Percentiles rank a stretch among this genome's conserved stretches.
Evolutionary conservation across 208 protist genomes (phyloP).

Genomic region (Acanthamoeba lenticulata): DNA sequence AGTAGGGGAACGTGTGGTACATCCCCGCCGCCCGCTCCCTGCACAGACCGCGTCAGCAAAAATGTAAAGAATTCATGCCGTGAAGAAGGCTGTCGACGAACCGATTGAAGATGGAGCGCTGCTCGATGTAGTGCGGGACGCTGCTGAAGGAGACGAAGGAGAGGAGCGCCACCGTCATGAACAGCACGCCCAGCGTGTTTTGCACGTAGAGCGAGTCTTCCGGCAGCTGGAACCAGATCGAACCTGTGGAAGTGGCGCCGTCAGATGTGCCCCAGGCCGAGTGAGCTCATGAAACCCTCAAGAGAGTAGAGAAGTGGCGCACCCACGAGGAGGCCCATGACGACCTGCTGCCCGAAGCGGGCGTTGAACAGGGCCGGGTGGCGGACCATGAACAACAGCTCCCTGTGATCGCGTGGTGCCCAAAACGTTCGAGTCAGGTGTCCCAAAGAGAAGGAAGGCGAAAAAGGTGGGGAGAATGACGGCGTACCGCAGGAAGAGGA

Average conservation of each 20-base stretch:
- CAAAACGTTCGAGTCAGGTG: background rate
- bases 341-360: slow-evolving; percentile 11
- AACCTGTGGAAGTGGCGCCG: background rate
- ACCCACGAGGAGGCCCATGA: slow-evolving; percentile 46
- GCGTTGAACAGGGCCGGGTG: slow-evolving; percentile 22
- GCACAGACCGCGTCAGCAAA: no score
- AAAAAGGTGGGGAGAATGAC: background rate
- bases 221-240: slow-evolving; percentile 35
- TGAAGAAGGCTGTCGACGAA: background rate
- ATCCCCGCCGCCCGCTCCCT: slow-evolving; percentile 12
- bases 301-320: background rate
- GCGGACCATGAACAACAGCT: background rate
- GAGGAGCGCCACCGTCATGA: slow-evolving; percentile 38
- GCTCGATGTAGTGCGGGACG: slow-evolving; percentile 36
- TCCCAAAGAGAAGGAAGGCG: background rate
- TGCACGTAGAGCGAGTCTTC: background rate
- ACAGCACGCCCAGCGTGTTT: slow-evolving; percentile 39
- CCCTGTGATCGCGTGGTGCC: background rate
- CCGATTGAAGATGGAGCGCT: slow-evolving; percentile 41
- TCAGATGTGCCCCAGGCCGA: no score
- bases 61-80: no score
- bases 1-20: slow-evolving; percentile 37
- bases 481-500: background rate
- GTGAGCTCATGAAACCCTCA: background rate
- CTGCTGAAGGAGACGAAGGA: slow-evolving; percentile 51